Percentiles rank a stretch among this genome's conserved stretches.
Evolutionary conservation across 1,284 basidiomycete genomes (phyloP).

Genomic region (Pseudozyma hubeiensis): DNA sequence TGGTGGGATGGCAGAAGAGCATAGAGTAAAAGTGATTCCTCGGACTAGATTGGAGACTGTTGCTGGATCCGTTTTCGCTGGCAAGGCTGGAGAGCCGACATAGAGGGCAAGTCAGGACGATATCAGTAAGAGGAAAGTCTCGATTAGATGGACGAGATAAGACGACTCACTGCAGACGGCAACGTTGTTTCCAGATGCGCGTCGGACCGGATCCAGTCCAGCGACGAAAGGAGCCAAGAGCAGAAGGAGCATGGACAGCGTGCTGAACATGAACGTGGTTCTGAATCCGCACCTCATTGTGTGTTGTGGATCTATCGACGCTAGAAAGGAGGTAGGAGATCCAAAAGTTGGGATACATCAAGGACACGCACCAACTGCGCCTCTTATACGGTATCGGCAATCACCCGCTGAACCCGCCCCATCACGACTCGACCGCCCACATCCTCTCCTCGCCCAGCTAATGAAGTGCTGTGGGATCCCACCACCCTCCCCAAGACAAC

Average conservation of each 20-base stretch:
- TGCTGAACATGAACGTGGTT: neutral
- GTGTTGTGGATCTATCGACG: too few relatives aligned
- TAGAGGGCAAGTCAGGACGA: neutral
- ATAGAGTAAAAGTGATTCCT: slow-evolving; percentile 10
- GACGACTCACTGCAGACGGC: slow-evolving; percentile 29
- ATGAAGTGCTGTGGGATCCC: too few relatives aligned
- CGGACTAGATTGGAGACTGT: slow-evolving; percentile 8
- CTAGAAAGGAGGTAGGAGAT: too few relatives aligned
- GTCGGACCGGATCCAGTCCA: neutral
- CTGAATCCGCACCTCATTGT: neutral
- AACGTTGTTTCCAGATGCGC: neutral
- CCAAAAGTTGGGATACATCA: too few relatives aligned
- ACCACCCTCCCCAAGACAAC: too few relatives aligned
- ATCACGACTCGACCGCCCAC: too few relatives aligned
- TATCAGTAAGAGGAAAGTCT: neutral
- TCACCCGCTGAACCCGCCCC: too few relatives aligned
- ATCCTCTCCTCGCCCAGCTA: too few relatives aligned
- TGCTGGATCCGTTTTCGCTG: neutral
- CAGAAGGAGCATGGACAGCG: neutral
- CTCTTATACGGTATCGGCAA: too few relatives aligned
- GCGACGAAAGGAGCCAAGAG: neutral
- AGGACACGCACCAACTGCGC: too few relatives aligned
- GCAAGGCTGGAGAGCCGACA: slow-evolving; percentile 7
- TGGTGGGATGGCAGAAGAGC: neutral
- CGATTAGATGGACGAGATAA: neutral